Base-by-base conservation (phyloP, 1,284 basidiomycete genomes). In the Chondrostereum purpureum region DNA sequence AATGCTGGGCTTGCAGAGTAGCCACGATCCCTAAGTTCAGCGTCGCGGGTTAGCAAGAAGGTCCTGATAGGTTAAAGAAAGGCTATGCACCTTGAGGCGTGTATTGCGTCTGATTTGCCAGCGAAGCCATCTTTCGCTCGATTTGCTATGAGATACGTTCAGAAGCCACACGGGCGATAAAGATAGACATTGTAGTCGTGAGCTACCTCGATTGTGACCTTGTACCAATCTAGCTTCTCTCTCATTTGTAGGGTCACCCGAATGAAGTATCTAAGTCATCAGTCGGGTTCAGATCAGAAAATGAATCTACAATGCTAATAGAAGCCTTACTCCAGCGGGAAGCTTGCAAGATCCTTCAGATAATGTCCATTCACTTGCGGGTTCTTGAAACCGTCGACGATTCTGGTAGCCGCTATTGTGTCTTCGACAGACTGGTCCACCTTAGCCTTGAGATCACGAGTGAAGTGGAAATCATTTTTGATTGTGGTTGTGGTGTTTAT, bases 391-490 rank as follows among this genome's bases (percentile, higher is more conserved):
- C 80, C 85, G 54, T 88, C 86, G 35, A 90, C 69, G 48, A 88
- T 83, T 33, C 77, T 75, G 12, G 76, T 86, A 2, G 83, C 77
- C 35, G 78, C 68, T 47, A 88, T 85, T 13, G 80, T 84, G 55
- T 88, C 85, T 60, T 87, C 79, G 17, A 88, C 80, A 1, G 80
- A 76, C 62, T 85, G 80, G 39, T 89, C 85, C 13, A 80, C 78
- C 64, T 83, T 85, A 2, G 70, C 65, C 57, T 83, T 83, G 38
- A 88, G 64, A 57, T 86, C 84, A 48, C 74, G 74, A 22, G 79
- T 81, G 43, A 78, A 73, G 38, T 76, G 73, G 24, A 77, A 67
- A 56, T 91, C 87, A 11, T 79, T 73, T 46, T 77, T 77, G 33
- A 84, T 76, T n/a, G 75, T 75, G 4, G 80, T 77, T 21, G 77